A percentile compares a stretch with the other conserved stretches of the same genome.
These are phyloP conservation scores for Psilocybe cubensis DNA, from an alignment of 768 basidiomycete species.

Conservation along the genomic window DNA sequence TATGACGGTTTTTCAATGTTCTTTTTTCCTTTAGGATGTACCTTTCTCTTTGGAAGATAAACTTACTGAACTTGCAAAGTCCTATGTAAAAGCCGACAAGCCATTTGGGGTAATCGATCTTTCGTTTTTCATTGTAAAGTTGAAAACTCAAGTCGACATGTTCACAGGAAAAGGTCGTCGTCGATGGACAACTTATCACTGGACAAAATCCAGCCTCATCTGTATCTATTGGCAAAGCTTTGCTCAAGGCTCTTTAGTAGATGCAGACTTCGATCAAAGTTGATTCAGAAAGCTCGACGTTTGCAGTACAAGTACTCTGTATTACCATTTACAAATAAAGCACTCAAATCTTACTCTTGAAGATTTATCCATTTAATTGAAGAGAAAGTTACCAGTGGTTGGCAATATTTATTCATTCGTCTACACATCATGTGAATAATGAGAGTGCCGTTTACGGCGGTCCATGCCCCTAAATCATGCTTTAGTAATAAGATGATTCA, in stretches of 20 bases:
- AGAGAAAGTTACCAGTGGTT: too few species aligned
- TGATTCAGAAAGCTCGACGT: too few species aligned
- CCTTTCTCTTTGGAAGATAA: conserved; percentile 77
- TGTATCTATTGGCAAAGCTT: conserved; percentile 53
- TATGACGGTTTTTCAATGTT: neutral
- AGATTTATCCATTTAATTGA: too few species aligned
- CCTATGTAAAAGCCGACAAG: conserved; percentile 60
- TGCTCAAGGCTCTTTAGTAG: conserved; percentile 51
- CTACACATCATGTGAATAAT: too few species aligned
- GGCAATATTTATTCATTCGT: too few species aligned
- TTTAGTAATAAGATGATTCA: too few species aligned
- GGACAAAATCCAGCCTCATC: conserved; percentile 75
- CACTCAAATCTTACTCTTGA: too few species aligned
- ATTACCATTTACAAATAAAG: too few species aligned
- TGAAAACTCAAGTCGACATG: too few species aligned
- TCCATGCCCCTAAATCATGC: too few species aligned
- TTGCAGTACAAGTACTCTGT: too few species aligned
- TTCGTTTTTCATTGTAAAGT: neutral
- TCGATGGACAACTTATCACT: conserved; percentile 63
- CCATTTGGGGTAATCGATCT: conserved; percentile 53
- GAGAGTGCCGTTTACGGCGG: too few species aligned
- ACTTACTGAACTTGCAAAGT: conserved; percentile 66
- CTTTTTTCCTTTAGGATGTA: conserved; percentile 39
- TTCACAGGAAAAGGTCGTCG: conserved; percentile 50
- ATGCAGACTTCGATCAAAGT: neutral